phyloP scores from a whole-genome alignment of 352 stramenopile genomes.

The Peronospora farinosa region DNA sequence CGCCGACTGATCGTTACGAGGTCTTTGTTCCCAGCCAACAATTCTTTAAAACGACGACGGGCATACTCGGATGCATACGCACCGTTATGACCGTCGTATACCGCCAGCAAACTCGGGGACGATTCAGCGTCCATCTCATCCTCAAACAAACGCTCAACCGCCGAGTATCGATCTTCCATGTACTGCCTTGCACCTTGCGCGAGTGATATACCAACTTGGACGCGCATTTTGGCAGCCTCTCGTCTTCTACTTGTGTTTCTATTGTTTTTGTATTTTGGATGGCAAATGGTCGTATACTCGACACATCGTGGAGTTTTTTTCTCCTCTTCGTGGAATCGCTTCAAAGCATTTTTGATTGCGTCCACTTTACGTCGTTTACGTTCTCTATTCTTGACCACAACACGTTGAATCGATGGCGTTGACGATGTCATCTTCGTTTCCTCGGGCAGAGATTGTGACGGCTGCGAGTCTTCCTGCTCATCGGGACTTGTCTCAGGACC shows the following conservation, averaged over 20 bases:
- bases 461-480: conserved; percentile 22
- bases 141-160: conserved; percentile 55
- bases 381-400: conserved; percentile 39
- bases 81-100: conserved; percentile 78
- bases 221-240: conserved; percentile 30
- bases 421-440: conserved; percentile 8
- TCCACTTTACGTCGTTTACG: conserved; percentile 54
- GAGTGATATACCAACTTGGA: conserved; percentile 41
- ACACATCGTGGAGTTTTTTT: conserved; percentile 29
- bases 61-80: conserved; percentile 62
- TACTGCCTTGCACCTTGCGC: conserved; percentile 65
- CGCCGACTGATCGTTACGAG: conserved; percentile 44
- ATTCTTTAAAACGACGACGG: conserved; percentile 46
- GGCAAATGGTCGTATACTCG: conserved; percentile 47
- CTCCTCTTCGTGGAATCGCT: conserved; percentile 42
- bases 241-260: conserved; percentile 14
- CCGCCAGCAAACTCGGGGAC: conserved; percentile 50
- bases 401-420: conserved; percentile 38
- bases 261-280: conserved; percentile 16
- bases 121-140: conserved; percentile 31
- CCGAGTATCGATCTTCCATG: conserved; percentile 76
- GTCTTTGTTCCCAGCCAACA: conserved; percentile 44
- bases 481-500: conserved; percentile 28
- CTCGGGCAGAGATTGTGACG: conserved; percentile 10
- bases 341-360: conserved; percentile 54